Evolutionary conservation across 371 early-diverging fungal species (phyloP), one percentile per base, ranked within the genome.

Genomic region (Mortierella sp.): DNA sequence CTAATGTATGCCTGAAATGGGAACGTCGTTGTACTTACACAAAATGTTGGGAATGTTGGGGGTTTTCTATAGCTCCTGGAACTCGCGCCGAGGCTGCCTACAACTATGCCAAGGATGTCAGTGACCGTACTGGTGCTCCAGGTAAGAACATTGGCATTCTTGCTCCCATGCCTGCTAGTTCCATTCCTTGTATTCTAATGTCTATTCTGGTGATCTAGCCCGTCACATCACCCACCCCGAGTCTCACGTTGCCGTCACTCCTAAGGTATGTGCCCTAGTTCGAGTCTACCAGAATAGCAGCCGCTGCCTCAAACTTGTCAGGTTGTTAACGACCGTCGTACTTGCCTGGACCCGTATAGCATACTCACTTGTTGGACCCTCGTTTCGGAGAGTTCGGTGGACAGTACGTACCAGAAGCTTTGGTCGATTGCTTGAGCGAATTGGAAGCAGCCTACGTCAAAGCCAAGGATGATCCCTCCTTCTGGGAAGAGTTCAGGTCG

Each of bases 381-480:
- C 93, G 95, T 31, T 98, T 94, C 71, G 98, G 98, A 63, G 88
- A 93, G 24, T 98, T 94, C 81, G 98, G 98, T 63, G 98, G 98
- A 39, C 95, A 94, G 62, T 98, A 97, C 78, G 94, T 96, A 5
- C 96, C 98, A 29, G 98, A 98, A 80, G 91, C 96, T 8, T 86
- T 98, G 39, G 93, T 96, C 29, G 95, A 94, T 63, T 96, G 96
- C 71, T 80, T 97, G 60, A 85, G 91, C 9, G 94, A 97, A 85
- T 86, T 98, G 48, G 96, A 96, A 78, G 71, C 73, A 25, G 94
- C 92, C 19, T 98, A 90, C 66, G 85, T 87, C 8, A 80, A 86
- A n/a, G 93, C 93, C 56, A 90, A 86, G 73, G 80, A 88, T 31
- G 97, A 97, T 70, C 94, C 96, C 4, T 76, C 77, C 5, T 98